These are phyloP conservation scores for Castanea mollissima DNA, from an alignment of 306 rosid genomes.

Conservation along the genomic window DNA sequence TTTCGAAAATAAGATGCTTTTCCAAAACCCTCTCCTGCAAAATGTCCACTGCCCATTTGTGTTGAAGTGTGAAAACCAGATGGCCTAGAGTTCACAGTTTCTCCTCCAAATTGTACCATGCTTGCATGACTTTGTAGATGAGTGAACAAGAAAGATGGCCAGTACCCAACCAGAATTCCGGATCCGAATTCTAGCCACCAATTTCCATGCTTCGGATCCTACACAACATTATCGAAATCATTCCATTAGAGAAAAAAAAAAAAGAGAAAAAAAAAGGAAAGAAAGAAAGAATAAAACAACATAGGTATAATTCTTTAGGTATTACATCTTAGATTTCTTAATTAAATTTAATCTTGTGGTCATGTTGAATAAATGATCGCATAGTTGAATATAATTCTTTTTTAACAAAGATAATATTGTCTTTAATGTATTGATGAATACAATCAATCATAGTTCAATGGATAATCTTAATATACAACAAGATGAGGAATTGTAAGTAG, in stretches of 20 bases:
- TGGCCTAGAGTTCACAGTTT: slow-evolving; percentile 68
- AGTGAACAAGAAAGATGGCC: slow-evolving; percentile 88
- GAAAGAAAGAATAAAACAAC: not conserved
- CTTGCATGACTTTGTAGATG: slow-evolving; percentile 79
- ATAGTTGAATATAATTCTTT: too few species aligned
- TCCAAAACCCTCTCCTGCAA: slow-evolving; percentile 80
- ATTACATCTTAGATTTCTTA: too few species aligned
- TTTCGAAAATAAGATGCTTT: slow-evolving; percentile 88
- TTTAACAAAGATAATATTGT: too few species aligned
- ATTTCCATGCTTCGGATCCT: slow-evolving; percentile 96
- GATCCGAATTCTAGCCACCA: slow-evolving; percentile 95
- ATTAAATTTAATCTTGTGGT: too few species aligned
- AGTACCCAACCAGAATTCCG: slow-evolving; percentile 74
- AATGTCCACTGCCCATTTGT: slow-evolving; percentile 96
- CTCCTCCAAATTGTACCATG: slow-evolving; percentile 95
- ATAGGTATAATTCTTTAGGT: not conserved
- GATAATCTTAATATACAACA: too few species aligned
- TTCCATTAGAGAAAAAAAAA: too few species aligned
- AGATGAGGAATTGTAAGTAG: too few species aligned
- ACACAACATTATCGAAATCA: not conserved
- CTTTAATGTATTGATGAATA: too few species aligned
- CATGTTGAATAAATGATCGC: too few species aligned
- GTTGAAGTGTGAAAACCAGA: slow-evolving; percentile 72
- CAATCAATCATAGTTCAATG: too few species aligned
- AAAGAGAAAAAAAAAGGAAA: too few species aligned